Conservation (phyloP, 306 rosid genomes). For the Trichosanthes cucumerina region DNA sequence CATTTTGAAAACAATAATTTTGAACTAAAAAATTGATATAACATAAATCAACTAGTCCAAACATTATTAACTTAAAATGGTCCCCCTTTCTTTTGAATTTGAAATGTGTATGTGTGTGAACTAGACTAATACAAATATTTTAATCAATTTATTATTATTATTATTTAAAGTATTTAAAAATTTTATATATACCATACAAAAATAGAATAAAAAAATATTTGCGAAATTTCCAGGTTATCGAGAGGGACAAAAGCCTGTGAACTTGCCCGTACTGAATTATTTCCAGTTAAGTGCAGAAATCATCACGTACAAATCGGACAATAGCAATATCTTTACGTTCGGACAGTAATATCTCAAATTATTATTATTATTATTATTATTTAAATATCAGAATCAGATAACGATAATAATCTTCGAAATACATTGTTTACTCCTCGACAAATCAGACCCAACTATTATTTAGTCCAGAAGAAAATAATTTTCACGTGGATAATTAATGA, state of each 20-base stretch:
- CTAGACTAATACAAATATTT: too few species aligned
- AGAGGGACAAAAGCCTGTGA: background rate
- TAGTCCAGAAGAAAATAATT: background rate
- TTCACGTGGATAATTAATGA: conserved; percentile 1
- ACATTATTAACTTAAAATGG: too few species aligned
- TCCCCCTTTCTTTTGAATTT: too few species aligned
- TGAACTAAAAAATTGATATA: too few species aligned
- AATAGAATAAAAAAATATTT: too few species aligned
- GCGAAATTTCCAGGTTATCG: background rate
- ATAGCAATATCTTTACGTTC: background rate
- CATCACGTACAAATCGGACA: background rate
- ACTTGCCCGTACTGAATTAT: background rate
- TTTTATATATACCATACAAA: too few species aligned
- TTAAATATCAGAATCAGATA: background rate
- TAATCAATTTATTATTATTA: too few species aligned
- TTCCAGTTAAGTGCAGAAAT: background rate
- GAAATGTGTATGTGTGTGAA: too few species aligned
- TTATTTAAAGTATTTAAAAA: too few species aligned
- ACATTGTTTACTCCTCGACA: background rate
- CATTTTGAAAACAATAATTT: too few species aligned
- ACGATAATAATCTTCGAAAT: background rate
- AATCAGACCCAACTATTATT: background rate
- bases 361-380: background rate
- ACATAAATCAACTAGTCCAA: too few species aligned
- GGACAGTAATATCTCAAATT: background rate